A percentile compares a stretch with the other conserved stretches of the same genome.
Evolutionary conservation across 116 monocot genomes (phyloP).

Genomic region (Cymodocea nodosa): DNA sequence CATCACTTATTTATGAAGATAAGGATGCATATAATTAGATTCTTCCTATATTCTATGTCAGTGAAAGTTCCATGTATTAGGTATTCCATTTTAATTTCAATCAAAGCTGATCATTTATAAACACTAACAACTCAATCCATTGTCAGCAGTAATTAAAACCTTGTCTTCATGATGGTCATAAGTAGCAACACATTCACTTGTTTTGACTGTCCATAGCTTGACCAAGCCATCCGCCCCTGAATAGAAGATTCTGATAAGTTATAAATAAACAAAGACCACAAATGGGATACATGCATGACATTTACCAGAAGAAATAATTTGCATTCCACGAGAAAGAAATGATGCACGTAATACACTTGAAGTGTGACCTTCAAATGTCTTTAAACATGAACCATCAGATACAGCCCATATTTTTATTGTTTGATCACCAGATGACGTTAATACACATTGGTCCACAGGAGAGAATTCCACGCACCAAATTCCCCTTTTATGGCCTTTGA

Average conservation of each 20-base stretch:
- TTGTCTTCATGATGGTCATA: slow-evolving; percentile 96
- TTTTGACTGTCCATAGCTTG: slow-evolving; percentile 86
- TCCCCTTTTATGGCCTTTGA: slow-evolving; percentile 95
- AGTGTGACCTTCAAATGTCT: slow-evolving; percentile 95
- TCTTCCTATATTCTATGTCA: too few species aligned
- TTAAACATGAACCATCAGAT: slow-evolving; percentile 88
- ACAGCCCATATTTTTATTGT: slow-evolving; percentile 95
- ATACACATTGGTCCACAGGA: slow-evolving; percentile 84
- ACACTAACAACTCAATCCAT: background rate
- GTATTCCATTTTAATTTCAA: too few species aligned
- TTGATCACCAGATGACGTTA: slow-evolving; percentile 92
- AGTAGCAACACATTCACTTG: slow-evolving; percentile 86
- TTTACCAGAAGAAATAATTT: slow-evolving; percentile 83
- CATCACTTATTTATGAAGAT: too few species aligned
- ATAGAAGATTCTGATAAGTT: slow-evolving; percentile 4
- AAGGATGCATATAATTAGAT: too few species aligned
- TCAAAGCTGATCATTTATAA: too few species aligned
- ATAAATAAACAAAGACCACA: background rate
- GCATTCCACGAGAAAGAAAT: slow-evolving; percentile 78
- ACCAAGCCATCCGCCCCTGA: slow-evolving; percentile 98
- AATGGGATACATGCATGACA: background rate
- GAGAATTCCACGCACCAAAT: slow-evolving; percentile 98
- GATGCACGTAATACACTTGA: slow-evolving; percentile 73
- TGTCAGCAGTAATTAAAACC: slow-evolving; percentile 19
- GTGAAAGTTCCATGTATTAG: too few species aligned